Evolutionary conservation across 768 basidiomycete genomes (phyloP), one percentile per base, ranked within the genome.

Genomic region (Xanthoconium stramineum): DNA sequence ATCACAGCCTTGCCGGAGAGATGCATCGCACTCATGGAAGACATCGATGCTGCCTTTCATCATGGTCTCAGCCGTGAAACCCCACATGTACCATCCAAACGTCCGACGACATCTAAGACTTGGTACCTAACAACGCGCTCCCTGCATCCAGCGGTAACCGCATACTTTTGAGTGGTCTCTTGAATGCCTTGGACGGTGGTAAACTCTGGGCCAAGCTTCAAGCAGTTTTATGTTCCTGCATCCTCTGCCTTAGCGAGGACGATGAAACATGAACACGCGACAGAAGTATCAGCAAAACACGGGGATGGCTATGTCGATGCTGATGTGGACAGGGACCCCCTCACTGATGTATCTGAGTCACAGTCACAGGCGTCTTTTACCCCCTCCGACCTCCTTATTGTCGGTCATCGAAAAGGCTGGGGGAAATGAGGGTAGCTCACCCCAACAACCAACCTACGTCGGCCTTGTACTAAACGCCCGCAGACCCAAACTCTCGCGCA

Each of bases 151-250:
- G 51, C 11, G 47, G 60, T 2, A 69, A 65, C 50, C 77, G 79
- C 35, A 72, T 91, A 30, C 85, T 82, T 20, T 81, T 91, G 40
- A 87, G 85, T 47, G 89, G 89, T 14, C 78, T 92, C 8, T 77
- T 91, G 6, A 89, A 89, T 52, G 85, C 86, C n/a, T 78, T 91
- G 24, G 89, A 91, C 61, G 90, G 89, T 35, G 88, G 84, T 65
- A 78, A 73, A 55, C 83, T 79, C 71, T 89, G 91, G 61, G 85
- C 84, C 3, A 69, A 70, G 36, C 8, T 92, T 83, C 69, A 78
- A 74, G 33, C 76, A 79, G 53, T 92, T 91, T 73, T 92, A 85
- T 65, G 72, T 83, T 14, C 83, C 83, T 14, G 52, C 57, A 5
- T 42, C 40, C 3, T 32, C 60, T 30, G 6, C 38, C n/a, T n/a